A percentile compares a stretch with the other conserved stretches of the same genome.
These are phyloP conservation scores for Thelonectria olida DNA, from an alignment of 2,329 filamentous ascomycete species.

Conservation along the genomic window DNA sequence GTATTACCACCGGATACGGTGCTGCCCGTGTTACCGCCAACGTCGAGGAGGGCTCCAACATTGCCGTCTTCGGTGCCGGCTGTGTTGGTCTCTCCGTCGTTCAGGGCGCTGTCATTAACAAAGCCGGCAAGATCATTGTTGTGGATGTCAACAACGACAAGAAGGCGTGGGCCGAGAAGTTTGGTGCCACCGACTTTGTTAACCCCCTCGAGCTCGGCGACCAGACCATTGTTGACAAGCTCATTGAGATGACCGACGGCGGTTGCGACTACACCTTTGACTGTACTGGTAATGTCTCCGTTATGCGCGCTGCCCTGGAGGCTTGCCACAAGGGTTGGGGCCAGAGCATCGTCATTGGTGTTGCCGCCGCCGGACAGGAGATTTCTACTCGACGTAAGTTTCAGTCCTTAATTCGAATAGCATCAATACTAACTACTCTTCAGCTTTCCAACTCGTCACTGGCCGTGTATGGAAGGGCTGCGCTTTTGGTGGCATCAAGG, in stretches of 20 bases:
- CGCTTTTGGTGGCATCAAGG: conserved; percentile 98
- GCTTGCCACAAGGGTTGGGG: conserved; percentile 99
- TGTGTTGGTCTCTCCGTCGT: conserved; percentile 96
- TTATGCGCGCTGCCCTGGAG: conserved; percentile 95
- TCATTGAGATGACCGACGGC: conserved; percentile 97
- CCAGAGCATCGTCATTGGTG: conserved; percentile 96
- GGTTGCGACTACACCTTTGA: conserved; percentile 99
- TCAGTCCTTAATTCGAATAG: background rate
- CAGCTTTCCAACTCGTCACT: conserved; percentile 98
- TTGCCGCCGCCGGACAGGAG: conserved; percentile 95
- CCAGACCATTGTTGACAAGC: conserved; percentile 88
- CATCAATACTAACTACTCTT: conserved; percentile 37
- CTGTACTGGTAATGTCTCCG: conserved; percentile 95
- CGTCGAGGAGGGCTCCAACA: conserved; percentile 87
- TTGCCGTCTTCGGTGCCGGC: conserved; percentile 94
- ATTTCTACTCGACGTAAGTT: conserved; percentile 90
- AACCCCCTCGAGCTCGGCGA: conserved; percentile 84
- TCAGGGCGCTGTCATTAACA: conserved; percentile 89
- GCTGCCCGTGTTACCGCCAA: conserved; percentile 93
- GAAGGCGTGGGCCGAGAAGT: conserved; percentile 92
- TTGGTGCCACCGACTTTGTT: conserved; percentile 96
- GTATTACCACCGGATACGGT: conserved; percentile 98
- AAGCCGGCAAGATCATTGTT: conserved; percentile 79
- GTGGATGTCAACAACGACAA: conserved; percentile 85
- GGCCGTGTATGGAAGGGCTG: conserved; percentile 98